Conservation (phyloP, 139 green algal species). For the Edaphochlamys debaryana region DNA sequence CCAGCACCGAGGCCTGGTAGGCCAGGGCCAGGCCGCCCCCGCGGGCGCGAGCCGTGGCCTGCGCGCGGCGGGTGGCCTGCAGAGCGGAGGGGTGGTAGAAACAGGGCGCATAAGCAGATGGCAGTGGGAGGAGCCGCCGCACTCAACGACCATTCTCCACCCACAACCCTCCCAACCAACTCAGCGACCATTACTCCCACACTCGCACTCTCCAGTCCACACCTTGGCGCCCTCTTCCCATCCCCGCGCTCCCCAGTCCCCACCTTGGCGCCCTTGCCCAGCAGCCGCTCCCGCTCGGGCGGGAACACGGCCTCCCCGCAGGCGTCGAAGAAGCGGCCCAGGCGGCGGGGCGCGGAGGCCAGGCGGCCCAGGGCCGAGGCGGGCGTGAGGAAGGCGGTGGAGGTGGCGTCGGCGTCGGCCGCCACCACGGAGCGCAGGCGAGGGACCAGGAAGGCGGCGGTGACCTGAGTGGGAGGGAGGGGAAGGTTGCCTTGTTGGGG, state of each 20-base stretch:
- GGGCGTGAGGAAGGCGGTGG: slow-evolving; percentile 79
- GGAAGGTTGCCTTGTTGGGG: not conserved
- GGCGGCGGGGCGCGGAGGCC: slow-evolving; percentile 62
- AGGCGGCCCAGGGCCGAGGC: slow-evolving; percentile 64
- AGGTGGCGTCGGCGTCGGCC: slow-evolving; percentile 48
- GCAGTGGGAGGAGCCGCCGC: not conserved
- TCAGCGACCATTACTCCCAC: no score
- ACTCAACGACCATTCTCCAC: not conserved
- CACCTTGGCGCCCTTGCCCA: slow-evolving; percentile 54
- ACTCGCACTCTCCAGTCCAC: no score
- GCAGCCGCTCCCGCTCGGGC: slow-evolving; percentile 69
- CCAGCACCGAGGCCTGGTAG: slow-evolving; percentile 66
- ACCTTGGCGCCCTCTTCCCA: no score
- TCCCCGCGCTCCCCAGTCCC: slow-evolving; percentile 57
- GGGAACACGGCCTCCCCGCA: slow-evolving; percentile 57
- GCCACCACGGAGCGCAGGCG: slow-evolving; percentile 70
- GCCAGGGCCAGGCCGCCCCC: slow-evolving; percentile 60
- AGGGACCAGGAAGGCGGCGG: slow-evolving; percentile 85
- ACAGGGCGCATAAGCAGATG: not conserved
- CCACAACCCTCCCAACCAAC: no score
- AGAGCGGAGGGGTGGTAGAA: not conserved
- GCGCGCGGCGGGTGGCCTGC: slow-evolving; percentile 59
- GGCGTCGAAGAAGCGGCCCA: slow-evolving; percentile 82
- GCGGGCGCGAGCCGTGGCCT: slow-evolving; percentile 51
- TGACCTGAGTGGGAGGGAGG: slow-evolving; percentile 64